Conservation (phyloP, 1,139 yeast genomes). For the Candida dubliniensis region DNA sequence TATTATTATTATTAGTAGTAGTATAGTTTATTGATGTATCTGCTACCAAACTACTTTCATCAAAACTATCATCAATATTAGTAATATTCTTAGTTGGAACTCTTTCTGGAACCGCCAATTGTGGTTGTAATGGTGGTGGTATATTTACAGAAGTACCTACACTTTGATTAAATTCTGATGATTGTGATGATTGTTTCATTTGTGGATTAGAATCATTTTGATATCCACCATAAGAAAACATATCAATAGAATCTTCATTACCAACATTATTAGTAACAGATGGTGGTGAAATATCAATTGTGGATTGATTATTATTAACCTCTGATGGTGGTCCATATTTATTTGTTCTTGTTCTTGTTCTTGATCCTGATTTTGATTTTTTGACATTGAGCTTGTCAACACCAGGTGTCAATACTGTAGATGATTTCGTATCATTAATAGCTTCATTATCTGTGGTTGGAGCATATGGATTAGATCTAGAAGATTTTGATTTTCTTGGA, state of each 20-base stretch:
- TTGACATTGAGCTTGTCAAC: constrained; percentile 16
- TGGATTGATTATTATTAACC: constrained; percentile 18
- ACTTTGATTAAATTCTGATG: too few species aligned
- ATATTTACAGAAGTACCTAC: constrained; percentile 13
- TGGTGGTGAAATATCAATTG: constrained; percentile 6
- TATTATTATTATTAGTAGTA: too few species aligned
- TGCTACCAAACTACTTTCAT: constrained; percentile 8
- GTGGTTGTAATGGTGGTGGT: constrained; percentile 1
- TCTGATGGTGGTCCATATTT: constrained; percentile 35
- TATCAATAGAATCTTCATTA: constrained; percentile 25
- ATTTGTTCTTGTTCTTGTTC: constrained; percentile 20
- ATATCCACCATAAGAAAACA: constrained; percentile 36
- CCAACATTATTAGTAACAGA: constrained; percentile 4
- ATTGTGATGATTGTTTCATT: neutral
- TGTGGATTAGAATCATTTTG: constrained; percentile 8
- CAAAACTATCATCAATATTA: constrained; percentile 35
- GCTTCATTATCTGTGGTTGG: constrained; percentile 19
- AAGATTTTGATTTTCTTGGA: constrained; percentile 5
- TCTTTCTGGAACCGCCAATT: neutral
- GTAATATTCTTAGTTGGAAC: constrained; percentile 9
- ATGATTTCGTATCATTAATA: too few species aligned
- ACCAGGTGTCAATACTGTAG: neutral
- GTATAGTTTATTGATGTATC: constrained; percentile 15
- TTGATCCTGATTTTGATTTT: constrained; percentile 16
- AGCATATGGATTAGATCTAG: constrained; percentile 41